Conservation (phyloP, 257 asterid species). For the Petrea volubilis region DNA sequence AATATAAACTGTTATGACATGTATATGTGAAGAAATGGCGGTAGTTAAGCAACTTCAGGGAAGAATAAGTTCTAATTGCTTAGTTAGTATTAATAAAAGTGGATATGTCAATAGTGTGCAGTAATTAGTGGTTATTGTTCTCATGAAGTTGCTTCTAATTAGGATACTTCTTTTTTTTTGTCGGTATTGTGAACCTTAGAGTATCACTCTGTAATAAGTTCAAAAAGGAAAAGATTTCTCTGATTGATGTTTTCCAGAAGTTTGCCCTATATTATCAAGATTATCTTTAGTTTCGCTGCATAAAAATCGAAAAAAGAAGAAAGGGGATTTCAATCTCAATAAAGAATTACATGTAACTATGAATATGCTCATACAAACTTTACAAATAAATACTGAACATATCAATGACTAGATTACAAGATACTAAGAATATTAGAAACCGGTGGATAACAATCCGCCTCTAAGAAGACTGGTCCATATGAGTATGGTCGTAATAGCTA, state of each 20-base stretch:
- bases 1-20: slow-evolving; percentile 33
- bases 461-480: slow-evolving; percentile 35
- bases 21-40: slow-evolving; percentile 30
- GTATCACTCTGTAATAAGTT: slow-evolving; percentile 15
- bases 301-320: neutral
- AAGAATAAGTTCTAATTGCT: slow-evolving; percentile 23
- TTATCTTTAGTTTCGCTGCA: neutral
- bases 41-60: slow-evolving; percentile 23
- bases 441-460: slow-evolving; percentile 25
- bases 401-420: neutral
- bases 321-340: neutral
- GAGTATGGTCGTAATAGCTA: slow-evolving; percentile 44
- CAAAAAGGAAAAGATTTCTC: slow-evolving; percentile 4
- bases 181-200: neutral
- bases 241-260: neutral
- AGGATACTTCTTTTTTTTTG: neutral
- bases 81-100: neutral
- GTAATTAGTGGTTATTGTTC: slow-evolving; percentile 15
- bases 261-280: neutral
- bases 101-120: neutral
- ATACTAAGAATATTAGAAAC: neutral
- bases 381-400: neutral
- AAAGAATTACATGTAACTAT: too few relatives aligned
- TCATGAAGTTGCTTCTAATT: slow-evolving; percentile 14
- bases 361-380: too few relatives aligned